Conservation (phyloP, 2,329 filamentous ascomycete species). For the Venturiaceae sp. region DNA sequence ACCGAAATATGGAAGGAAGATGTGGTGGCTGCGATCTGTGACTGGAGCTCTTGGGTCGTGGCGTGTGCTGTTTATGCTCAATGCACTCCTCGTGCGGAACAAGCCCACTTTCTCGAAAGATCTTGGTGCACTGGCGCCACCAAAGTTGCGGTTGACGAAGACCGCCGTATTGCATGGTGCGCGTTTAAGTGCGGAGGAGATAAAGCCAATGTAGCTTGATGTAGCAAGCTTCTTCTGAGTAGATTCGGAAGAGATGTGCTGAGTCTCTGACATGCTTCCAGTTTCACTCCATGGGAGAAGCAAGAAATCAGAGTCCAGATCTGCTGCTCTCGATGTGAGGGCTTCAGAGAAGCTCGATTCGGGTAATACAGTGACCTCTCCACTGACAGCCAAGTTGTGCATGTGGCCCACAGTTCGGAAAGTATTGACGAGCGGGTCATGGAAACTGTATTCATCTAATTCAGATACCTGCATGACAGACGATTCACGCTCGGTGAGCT, state of each 20-base stretch:
- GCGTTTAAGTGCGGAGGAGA: conserved; percentile 55
- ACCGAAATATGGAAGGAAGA: conserved; percentile 83
- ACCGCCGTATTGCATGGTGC: conserved; percentile 62
- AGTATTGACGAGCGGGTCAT: conserved; percentile 79
- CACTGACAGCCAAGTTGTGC: conserved; percentile 72
- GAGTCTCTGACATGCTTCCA: conserved; percentile 62
- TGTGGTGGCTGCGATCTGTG: conserved; percentile 63
- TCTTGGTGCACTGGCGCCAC: conserved; percentile 32
- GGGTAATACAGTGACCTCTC: conserved; percentile 70
- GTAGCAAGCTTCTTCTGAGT: conserved; percentile 49
- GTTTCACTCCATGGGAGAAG: conserved; percentile 87
- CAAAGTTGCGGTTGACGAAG: conserved; percentile 66
- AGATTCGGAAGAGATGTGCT: conserved; percentile 37
- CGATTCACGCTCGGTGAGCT: conserved; percentile 85
- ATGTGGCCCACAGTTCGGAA: conserved; percentile 83
- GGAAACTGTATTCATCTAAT: conserved; percentile 53
- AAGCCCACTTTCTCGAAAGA: conserved; percentile 16
- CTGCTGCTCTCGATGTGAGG: conserved; percentile 51
- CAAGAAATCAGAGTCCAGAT: conserved; percentile 53
- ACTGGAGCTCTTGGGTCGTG: conserved; percentile 37
- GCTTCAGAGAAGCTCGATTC: conserved; percentile 71
- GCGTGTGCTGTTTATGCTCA: neutral
- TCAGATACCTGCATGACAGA: conserved; percentile 92
- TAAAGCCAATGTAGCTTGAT: conserved; percentile 61
- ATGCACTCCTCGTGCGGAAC: neutral